Evolutionary conservation across 805 yeast species (phyloP), one percentile per base, ranked within the genome.

Genomic region (Spencermartinsiella europaea): DNA sequence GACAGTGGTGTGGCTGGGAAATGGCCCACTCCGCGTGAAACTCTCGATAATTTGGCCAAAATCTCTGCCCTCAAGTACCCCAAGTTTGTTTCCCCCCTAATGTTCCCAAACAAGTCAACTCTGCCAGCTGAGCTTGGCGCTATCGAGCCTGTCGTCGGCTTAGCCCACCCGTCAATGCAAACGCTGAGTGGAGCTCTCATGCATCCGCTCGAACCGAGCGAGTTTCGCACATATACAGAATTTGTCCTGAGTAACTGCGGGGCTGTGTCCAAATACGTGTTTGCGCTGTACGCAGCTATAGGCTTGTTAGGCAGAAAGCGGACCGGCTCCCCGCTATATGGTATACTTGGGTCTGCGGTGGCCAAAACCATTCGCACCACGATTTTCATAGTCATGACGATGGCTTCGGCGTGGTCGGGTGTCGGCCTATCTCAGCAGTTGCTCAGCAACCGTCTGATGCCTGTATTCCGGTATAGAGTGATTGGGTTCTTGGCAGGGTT

Each of bases 401-500:
- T 64, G 2, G 60, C 72, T 10, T 56, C 69, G 4, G 63, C 68
- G 2, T 65, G 72, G 69, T 60, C 64, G 7, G 73, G 73, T 10
- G 57, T 69, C 15, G 69, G 66, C 27, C 49, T 62, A 17, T 51
- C 62, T 22, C 70, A 68, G 48, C 45, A 48, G 44, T 12, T 67
- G 44, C 52, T 69, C 17, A 62, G 66, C 20, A 55, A 56, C 46
- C 53, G 48, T 27, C 45, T 64, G 33, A 41, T 57, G 41, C 62
- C 70, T 44, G 50, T 50, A 15, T 47, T 51, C 15, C 65, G 74
- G n/a, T 64, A 63, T 58, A 52, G 66, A 21, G 36, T 68, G 33
- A 65, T 69, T 46, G 74, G 72, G n/a, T 61, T 66, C 49, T 45
- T 65, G 36, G 64, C 70, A n/a, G 74, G 74, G 2, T 57, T 68